Conservation (phyloP, 2,329 filamentous ascomycete genomes). For the Colletotrichum tanaceti region DNA sequence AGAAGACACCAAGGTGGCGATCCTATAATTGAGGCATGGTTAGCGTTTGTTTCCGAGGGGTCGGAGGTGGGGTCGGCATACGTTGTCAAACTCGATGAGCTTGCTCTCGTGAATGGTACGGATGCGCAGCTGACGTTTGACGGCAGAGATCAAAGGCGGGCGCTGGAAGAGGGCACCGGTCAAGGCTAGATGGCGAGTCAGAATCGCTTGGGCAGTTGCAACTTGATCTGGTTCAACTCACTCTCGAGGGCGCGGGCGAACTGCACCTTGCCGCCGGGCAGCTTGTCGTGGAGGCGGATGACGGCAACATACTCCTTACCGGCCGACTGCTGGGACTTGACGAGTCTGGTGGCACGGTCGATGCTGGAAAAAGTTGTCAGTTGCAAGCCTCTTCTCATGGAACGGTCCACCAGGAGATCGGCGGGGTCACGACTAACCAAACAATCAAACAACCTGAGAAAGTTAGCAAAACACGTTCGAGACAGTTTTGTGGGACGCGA, state of each 20-base stretch:
- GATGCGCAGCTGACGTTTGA: constrained; percentile 98
- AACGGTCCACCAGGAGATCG: constrained; percentile 6
- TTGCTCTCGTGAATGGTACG: constrained; percentile 98
- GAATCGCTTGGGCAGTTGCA: constrained; percentile 16
- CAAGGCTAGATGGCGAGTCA: constrained; percentile 60
- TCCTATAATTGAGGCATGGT: constrained; percentile 58
- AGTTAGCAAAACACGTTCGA: constrained; percentile 59
- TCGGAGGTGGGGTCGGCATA: constrained; percentile 22
- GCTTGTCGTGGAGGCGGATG: constrained; percentile 93
- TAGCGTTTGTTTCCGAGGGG: constrained; percentile 20
- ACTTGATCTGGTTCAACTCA: constrained; percentile 24
- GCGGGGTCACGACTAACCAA: constrained; percentile 33
- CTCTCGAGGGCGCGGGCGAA: constrained; percentile 93
- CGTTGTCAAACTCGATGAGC: constrained; percentile 95
- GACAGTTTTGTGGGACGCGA: constrained; percentile 78
- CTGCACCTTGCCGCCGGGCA: constrained; percentile 92
- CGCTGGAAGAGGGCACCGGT: constrained; percentile 98
- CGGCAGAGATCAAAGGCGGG: constrained; percentile 95
- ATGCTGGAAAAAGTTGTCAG: constrained; percentile 58
- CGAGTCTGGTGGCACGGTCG: constrained; percentile 94
- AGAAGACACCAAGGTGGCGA: constrained; percentile 96
- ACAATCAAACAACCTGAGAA: constrained; percentile 40
- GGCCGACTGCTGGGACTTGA: constrained; percentile 98
- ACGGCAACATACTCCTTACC: constrained; percentile 99
- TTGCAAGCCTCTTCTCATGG: not conserved